Percentiles rank a stretch among this genome's conserved stretches.
Conservation (phyloP, 495 filamentous ascomycete genomes). For the Saxophila tyrrhenica region DNA sequence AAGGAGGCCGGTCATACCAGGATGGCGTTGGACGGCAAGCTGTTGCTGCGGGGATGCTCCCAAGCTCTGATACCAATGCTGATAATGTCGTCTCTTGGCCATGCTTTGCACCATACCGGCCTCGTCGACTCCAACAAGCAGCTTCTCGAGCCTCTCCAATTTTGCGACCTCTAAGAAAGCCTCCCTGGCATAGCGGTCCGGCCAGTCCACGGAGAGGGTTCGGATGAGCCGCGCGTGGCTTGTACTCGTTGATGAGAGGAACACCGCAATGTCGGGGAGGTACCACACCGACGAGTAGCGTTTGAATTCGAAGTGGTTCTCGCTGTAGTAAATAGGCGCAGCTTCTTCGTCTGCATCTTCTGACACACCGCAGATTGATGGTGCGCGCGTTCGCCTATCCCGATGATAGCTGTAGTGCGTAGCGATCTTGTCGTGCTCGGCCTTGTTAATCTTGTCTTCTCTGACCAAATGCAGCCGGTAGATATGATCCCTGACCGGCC, state of each 20-base stretch:
- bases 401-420: background rate
- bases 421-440: background rate
- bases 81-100: background rate
- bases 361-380: background rate
- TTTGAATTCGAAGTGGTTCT: slow-evolving; percentile 11
- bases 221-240: slow-evolving; percentile 4
- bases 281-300: too few relatives aligned
- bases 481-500: slow-evolving; percentile 6
- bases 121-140: slow-evolving; percentile 13
- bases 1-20: slow-evolving; percentile 9
- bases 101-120: slow-evolving; percentile 1
- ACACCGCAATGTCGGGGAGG: too few relatives aligned
- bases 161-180: background rate
- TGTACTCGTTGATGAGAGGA: background rate
- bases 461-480: slow-evolving; percentile 8
- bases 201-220: background rate
- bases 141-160: slow-evolving; percentile 5
- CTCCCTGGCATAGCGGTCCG: background rate
- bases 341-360: slow-evolving; percentile 5
- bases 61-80: background rate
- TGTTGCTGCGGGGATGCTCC: slow-evolving; percentile 9
- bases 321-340: slow-evolving; percentile 8
- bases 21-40: background rate
- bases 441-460: background rate
- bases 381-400: background rate